Evolutionary conservation across 805 yeast genomes (phyloP).

Genomic region (Yarrowia keelungensis): DNA sequence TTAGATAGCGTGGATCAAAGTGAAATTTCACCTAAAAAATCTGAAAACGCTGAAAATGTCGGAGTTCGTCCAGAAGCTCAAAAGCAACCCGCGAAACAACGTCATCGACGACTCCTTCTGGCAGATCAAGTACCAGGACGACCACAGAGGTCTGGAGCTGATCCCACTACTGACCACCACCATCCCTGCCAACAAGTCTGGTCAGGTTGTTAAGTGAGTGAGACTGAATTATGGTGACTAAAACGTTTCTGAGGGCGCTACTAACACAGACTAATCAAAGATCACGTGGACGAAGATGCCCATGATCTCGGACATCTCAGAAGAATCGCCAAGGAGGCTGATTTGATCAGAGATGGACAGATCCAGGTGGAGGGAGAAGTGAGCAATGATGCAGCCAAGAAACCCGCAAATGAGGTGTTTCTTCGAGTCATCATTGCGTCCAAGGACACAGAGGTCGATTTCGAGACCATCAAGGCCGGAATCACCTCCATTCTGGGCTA

Average conservation of each 20-base stretch:
- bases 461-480: conserved; percentile 15
- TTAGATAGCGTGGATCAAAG: neutral
- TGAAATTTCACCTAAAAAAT: neutral
- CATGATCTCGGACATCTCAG: conserved; percentile 50
- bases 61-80: conserved; percentile 20
- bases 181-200: conserved; percentile 48
- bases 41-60: neutral
- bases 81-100: conserved; percentile 39
- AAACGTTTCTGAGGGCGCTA: too few relatives aligned
- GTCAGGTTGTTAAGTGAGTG: conserved; percentile 45
- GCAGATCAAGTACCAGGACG: conserved; percentile 45
- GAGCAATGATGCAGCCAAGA: neutral
- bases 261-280: conserved; percentile 45
- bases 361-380: neutral
- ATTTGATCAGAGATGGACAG: neutral
- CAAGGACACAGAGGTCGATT: conserved; percentile 19
- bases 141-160: conserved; percentile 43
- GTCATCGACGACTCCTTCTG: conserved; percentile 41
- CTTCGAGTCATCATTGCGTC: conserved; percentile 31
- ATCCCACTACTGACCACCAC: conserved; percentile 47
- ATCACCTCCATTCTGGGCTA: conserved; percentile 11
- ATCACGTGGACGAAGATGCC: conserved; percentile 48
- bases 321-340: conserved; percentile 47
- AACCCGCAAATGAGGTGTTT: conserved; percentile 7
- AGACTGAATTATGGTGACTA: too few relatives aligned